Evolutionary conservation across 2,329 filamentous ascomycete species (phyloP), one percentile per base, ranked within the genome.

Genomic region (Trichoderma sp.): DNA sequence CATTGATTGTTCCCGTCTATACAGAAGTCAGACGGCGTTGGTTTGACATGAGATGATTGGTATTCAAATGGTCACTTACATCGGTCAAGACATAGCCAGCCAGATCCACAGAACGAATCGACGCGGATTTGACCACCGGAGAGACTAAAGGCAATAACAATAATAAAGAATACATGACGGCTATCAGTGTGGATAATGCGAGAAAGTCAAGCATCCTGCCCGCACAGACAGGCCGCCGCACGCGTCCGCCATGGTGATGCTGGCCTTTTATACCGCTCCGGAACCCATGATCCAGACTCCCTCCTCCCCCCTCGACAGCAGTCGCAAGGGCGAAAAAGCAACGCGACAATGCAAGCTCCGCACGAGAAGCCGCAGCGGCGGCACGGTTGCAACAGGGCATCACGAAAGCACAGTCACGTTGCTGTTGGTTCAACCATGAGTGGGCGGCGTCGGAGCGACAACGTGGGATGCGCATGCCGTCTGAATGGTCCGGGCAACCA

Each of bases 1-100:
- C 81, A 65, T 74, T 74, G 5, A 75, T 73, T 3, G 80, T 76
- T 28, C 81, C 81, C 19, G 79, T 82, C 81, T 83, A 28, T 60
- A 26, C 7, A 44, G 24, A 15, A 15, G 17, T 66, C n/a, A 63
- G 39, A 5, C 26, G 5, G 17, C 3, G n/a, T 63, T 7, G 2
- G 19, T 47, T 34, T 14, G 39, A 12, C 1, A 43, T 24, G 19
- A 12, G 30, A 5, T 5, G n/a, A 5, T 14, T 7, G 24, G 3
- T 14, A 3, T 2, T 62, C 21, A 4, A 26, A 2, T 12, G 17
- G 21, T 48, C 34, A 72, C 74, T 71, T 69, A 77, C 75, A 70
- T 73, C 69, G 21, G 77, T 78, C 39, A 75, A 68, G 4, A 76
- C 78, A 71, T 77, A 78, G 51, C 66, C 68, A 26, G 76, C 68